Base-by-base conservation (phyloP, 169 alveolate species). In the Eimeria acervulina region DNA sequence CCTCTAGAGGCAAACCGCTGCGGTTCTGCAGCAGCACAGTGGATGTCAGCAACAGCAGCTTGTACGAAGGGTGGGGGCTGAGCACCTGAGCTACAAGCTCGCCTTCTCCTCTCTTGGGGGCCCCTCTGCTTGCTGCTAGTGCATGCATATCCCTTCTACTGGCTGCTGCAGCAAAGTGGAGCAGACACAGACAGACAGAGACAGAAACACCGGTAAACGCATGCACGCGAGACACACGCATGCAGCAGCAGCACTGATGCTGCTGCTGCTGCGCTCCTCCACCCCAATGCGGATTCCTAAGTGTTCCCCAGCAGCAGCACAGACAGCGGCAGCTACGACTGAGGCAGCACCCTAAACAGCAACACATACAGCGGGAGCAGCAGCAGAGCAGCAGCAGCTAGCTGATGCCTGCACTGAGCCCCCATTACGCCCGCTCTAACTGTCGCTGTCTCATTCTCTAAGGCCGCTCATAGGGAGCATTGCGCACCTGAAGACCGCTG, bases 21-120 rank as follows among this genome's bases (percentile, higher is more conserved):
- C 97, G 93, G 95, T 98, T 98, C 93, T 94, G 95, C 88, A 98
- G 90, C 51, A 98, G 88, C 95, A 98, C 98, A 0, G 98, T 97
- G 33, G 98, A 97, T 6, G 98, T 96, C 96, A 98, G 96, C 95
- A 98, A 90, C 78, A 98, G 95, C 94, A 98, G 96, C 97, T 98
- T 98, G 96, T 97, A 97, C 63, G 98, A 97, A 8, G 98, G 98
- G 90, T 97, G 97, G n/a, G 99, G 99, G 26, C 98, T 96, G 91
- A 97, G 94, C 38, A 98, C 98, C 95, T 97, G 98, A 61, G 98
- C 97, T 8, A 98, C 96, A 40, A 85, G 80, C 85, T 93, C 94
- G 80, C 81, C 23, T 23, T 21, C 21, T 3, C 8, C 74, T 51
- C 91, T n/a, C 72, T n/a, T n/a, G 33, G 89, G 5, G 3, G 40